Evolutionary conservation across 306 rosid species (phyloP).

Genomic region (Vicia sativa): DNA sequence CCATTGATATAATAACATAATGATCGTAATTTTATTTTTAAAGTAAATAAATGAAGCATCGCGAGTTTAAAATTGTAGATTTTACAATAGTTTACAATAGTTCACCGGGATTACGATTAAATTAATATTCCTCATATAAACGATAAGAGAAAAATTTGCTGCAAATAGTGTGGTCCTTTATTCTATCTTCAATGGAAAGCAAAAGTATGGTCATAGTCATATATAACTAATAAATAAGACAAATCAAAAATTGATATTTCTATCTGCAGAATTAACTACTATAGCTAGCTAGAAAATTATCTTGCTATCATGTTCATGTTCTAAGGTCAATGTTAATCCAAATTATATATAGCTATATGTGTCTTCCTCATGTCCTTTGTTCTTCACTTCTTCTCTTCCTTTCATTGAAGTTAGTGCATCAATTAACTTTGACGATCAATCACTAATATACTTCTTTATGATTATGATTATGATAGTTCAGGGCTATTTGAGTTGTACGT

Average conservation of each 20-base stretch:
- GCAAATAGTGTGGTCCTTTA: slow-evolving; percentile 44
- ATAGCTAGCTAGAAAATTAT: neutral
- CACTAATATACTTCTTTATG: neutral
- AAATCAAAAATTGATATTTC: neutral
- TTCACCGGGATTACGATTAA: too few relatives aligned
- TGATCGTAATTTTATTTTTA: too few relatives aligned
- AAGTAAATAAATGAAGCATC: too few relatives aligned
- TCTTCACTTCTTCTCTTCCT: slow-evolving; percentile 12
- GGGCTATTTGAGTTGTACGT: neutral
- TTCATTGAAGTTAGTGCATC: neutral
- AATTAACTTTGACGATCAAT: neutral
- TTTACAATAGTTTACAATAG: too few relatives aligned
- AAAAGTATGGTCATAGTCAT: slow-evolving; percentile 42
- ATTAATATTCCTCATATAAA: too few relatives aligned
- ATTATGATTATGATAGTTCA: too few relatives aligned
- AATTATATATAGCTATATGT: slow-evolving; percentile 10
- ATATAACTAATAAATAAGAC: slow-evolving; percentile 41
- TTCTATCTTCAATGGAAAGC: slow-evolving; percentile 6
- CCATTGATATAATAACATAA: too few relatives aligned
- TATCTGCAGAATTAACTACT: slow-evolving; percentile 1
- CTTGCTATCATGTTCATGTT: slow-evolving; percentile 43
- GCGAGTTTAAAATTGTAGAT: too few relatives aligned
- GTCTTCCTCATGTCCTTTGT: slow-evolving; percentile 30
- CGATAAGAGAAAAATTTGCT: neutral
- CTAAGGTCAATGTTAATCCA: slow-evolving; percentile 34